phyloP scores from a whole-genome alignment of 345 rosid species.

The Viola odorata region DNA sequence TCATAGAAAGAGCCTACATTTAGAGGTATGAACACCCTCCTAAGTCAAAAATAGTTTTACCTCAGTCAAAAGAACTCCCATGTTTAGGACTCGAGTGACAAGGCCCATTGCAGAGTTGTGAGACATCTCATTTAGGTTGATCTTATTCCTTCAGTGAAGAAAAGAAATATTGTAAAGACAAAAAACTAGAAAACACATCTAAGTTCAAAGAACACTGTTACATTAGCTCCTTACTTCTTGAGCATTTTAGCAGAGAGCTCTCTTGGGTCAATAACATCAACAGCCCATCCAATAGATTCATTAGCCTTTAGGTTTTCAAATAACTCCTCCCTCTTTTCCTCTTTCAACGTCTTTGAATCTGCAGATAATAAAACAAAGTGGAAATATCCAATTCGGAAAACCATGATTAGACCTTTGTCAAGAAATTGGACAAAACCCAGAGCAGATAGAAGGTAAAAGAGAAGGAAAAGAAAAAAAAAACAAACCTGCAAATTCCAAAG shows the following conservation, averaged over 20 bases:
- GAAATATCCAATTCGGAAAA: neutral
- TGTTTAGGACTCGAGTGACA: conserved; percentile 50
- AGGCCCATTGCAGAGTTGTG: conserved; percentile 93
- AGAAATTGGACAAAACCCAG: conserved; percentile 2
- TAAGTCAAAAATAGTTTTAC: conserved; percentile 26
- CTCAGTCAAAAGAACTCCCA: conserved; percentile 90
- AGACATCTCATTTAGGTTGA: conserved; percentile 84
- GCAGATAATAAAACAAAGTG: conserved; percentile 5
- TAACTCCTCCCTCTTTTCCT: conserved; percentile 84
- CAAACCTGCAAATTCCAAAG: conserved; percentile 73
- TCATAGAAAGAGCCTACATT: no score
- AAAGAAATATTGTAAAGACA: conserved; percentile 6
- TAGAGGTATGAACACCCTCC: conserved; percentile 3
- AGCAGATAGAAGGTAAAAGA: neutral
- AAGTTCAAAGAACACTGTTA: neutral
- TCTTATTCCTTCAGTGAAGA: conserved; percentile 51
- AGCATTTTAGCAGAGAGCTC: conserved; percentile 96
- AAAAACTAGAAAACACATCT: neutral
- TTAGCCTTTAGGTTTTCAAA: conserved; percentile 67
- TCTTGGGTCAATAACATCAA: conserved; percentile 89
- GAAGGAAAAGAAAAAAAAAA: neutral
- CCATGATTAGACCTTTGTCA: neutral
- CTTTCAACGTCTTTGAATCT: conserved; percentile 96
- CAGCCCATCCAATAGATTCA: conserved; percentile 85
- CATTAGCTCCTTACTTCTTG: conserved; percentile 43